Evolutionary conservation across 2,329 filamentous ascomycete genomes (phyloP).

Genomic region (Fusarium oxysporum): DNA sequence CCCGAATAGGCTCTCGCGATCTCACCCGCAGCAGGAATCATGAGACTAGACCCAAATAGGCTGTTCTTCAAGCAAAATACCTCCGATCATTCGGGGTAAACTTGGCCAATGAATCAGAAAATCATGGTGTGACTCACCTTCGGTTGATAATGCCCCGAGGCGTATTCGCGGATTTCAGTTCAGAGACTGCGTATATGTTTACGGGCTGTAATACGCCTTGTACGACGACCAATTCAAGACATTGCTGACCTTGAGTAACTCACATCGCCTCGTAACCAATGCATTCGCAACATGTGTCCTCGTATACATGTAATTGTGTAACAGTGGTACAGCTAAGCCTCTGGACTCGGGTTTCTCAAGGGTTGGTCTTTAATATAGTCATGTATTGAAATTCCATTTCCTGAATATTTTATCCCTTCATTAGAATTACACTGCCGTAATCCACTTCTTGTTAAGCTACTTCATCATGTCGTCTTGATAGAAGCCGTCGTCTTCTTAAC

Average conservation of each 20-base stretch:
- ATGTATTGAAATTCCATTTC: too few relatives aligned
- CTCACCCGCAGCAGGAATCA: background rate
- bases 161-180: fast-evolving
- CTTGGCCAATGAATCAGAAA: background rate
- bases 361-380: fast-evolving
- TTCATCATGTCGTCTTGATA: background rate
- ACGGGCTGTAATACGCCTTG: background rate
- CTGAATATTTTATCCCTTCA: too few relatives aligned
- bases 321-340: background rate
- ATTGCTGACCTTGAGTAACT: background rate
- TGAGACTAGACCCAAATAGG: background rate
- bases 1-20: fast-evolving
- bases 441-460: background rate
- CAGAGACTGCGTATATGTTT: fast-evolving
- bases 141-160: background rate
- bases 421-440: background rate
- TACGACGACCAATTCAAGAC: fast-evolving
- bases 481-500: background rate
- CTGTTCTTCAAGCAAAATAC: background rate
- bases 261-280: background rate
- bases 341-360: fast-evolving
- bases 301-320: background rate
- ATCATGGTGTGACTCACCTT: background rate
- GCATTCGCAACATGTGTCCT: background rate
- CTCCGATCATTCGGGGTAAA: background rate